Base-by-base conservation (phyloP, 2,329 filamentous ascomycete genomes). In the Epichloe festucae region DNA sequence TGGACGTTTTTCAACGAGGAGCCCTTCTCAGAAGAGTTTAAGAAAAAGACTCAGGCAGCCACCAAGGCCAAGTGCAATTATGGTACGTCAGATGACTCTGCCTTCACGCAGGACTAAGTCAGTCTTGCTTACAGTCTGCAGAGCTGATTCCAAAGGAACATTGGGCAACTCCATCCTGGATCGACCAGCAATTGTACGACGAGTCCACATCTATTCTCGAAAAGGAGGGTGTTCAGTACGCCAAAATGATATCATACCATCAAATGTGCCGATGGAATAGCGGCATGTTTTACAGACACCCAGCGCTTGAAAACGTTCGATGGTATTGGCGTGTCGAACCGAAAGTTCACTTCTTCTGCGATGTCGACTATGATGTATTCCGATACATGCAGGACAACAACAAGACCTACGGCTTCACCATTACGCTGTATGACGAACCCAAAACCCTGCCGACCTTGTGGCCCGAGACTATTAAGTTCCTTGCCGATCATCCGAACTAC, bases 221-320 rank as follows among this genome's bases (percentile, higher is more conserved):
- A 62, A 86, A 93, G 64, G 80, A 91, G 62, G 78, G 85, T 10
- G 89, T 98, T 43, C 91, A 97, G 66, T 98, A 98, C 67, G 88
- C 87, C 62, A 78, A 82, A 60, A 87, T 87, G 75, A 71, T 87
- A 50, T 95, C 89, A 47, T 98, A 98, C 71, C 91, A 97, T 70
- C 87, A 97, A 66, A 98, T 98, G 93, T 98, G 93, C 66, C 84
- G 93, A 52, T 98, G 93, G 93, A 98, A 98, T 73, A 94, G 87
- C 63, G 93, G 93, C 63, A 77, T 97, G 69, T 98, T 98, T 76
- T 96, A 95, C 75, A 89, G 93, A 65, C 93, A 98, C 68, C 89
- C 89, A 0, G 90, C 89, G 0, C 79, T 98, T 52, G 75, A 82
- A 57, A 70, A 93, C 61, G 81, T 79, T 57, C 87, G 89, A 59